Evolutionary conservation across 139 green algal genomes (phyloP).

Genomic region (Diplosphaera chodatii): DNA sequence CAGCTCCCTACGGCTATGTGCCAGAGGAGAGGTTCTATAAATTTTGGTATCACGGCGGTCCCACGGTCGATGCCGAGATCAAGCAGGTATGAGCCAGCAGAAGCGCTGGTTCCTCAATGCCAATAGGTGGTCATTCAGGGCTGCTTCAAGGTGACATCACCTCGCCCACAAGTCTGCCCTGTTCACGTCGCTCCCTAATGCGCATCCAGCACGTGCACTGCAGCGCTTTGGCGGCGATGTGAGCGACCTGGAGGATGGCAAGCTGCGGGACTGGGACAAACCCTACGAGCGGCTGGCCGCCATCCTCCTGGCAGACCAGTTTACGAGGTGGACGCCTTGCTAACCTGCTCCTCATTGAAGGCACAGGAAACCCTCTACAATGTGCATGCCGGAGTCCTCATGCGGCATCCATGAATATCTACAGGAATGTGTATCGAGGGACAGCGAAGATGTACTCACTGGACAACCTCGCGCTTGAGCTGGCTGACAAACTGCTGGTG

Average conservation of each 20-base stretch:
- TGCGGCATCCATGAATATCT: no score
- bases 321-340: conserved; percentile 4
- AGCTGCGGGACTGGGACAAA: not conserved
- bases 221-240: conserved; percentile 3
- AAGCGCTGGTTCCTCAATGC: no score
- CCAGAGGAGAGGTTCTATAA: not conserved
- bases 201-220: no score
- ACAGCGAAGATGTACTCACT: conserved; percentile 5
- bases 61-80: conserved; percentile 16
- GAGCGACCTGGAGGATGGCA: not conserved
- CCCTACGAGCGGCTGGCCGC: conserved; percentile 3
- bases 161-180: no score
- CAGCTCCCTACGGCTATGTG: not conserved
- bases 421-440: conserved; percentile 10
- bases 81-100: not conserved
- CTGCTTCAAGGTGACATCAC: no score
- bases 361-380: no score
- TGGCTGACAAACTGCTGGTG: not conserved
- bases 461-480: not conserved
- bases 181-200: no score
- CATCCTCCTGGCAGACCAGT: conserved; percentile 9
- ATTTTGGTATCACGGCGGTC: conserved; percentile 13
- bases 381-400: no score
- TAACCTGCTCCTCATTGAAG: no score
- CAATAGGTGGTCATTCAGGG: no score